Conservation (phyloP, 768 basidiomycete species). For the Lactarius akahatsu region DNA sequence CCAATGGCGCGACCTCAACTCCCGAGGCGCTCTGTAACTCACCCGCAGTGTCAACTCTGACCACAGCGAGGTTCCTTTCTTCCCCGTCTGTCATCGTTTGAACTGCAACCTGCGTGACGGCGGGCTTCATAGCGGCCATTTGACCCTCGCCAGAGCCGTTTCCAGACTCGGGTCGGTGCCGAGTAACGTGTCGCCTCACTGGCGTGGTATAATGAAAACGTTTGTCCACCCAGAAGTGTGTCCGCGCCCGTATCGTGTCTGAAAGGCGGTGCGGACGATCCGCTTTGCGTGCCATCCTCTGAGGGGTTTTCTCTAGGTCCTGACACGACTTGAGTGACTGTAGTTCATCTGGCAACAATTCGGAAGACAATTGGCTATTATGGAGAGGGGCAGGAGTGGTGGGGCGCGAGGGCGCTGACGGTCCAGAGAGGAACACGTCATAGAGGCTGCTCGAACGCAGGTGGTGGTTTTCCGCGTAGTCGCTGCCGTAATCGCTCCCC, state of each 20-base stretch:
- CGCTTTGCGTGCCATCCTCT: slow-evolving; percentile 24
- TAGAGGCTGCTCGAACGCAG: slow-evolving; percentile 56
- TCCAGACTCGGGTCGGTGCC: not conserved
- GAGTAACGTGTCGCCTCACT: not conserved
- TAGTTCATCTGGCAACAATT: slow-evolving; percentile 29
- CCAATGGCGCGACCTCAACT: not conserved
- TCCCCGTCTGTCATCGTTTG: slow-evolving; percentile 1
- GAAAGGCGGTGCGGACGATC: slow-evolving; percentile 39
- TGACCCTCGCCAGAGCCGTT: not conserved
- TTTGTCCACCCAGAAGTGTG: slow-evolving; percentile 57
- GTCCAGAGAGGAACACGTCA: slow-evolving; percentile 39
- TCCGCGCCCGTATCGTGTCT: slow-evolving; percentile 56
- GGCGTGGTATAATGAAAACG: slow-evolving; percentile 44
- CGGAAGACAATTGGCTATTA: slow-evolving; percentile 2
- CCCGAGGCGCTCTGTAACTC: not conserved
- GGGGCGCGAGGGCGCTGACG: slow-evolving; percentile 31
- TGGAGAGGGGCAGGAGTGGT: slow-evolving; percentile 23
- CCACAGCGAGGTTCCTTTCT: not conserved
- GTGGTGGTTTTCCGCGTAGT: slow-evolving; percentile 45
- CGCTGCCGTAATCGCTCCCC: slow-evolving; percentile 50
- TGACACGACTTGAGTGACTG: slow-evolving; percentile 24
- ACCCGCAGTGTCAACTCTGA: not conserved
- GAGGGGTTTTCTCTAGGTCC: slow-evolving; percentile 27
- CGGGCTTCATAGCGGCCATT: not conserved
- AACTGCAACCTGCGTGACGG: slow-evolving; percentile 13